Percentiles rank a stretch among this genome's conserved stretches.
Evolutionary conservation across 345 rosid species (phyloP).

Genomic region (Cardamine resedifolia): DNA sequence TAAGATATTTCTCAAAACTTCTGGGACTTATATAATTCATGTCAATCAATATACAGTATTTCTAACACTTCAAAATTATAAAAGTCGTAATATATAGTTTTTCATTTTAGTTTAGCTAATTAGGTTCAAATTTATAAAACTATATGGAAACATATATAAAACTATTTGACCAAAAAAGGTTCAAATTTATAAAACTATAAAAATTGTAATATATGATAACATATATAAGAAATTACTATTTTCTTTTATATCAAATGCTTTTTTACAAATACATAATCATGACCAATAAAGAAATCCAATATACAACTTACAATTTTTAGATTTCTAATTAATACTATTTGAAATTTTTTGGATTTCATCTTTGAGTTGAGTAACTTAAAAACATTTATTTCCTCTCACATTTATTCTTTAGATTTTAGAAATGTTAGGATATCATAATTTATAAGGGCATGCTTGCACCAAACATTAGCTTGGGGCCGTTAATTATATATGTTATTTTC

Average conservation of each 20-base stretch:
- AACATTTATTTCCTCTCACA: neutral
- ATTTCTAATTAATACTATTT: neutral
- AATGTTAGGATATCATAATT: conserved; percentile 18
- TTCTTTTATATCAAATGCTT: neutral
- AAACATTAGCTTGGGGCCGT: no score
- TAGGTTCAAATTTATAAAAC: neutral
- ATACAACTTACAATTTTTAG: no score
- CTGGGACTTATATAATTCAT: neutral
- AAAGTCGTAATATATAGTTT: no score
- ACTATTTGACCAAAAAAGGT: no score
- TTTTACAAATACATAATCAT: neutral
- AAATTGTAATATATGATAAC: neutral
- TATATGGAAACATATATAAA: no score
- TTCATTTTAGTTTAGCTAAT: neutral
- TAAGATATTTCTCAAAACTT: neutral
- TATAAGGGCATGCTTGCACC: no score
- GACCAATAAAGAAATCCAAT: neutral
- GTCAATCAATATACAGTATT: neutral
- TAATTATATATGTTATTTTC: no score
- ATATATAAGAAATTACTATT: neutral
- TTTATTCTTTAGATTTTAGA: neutral
- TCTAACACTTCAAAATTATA: neutral
- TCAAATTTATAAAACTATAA: neutral
- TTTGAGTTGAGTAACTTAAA: neutral
- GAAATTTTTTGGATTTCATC: neutral